A percentile compares a stretch with the other conserved stretches of the same genome.
Conservation (phyloP, 2,329 filamentous ascomycete species). For the Aschersonia sp. region DNA sequence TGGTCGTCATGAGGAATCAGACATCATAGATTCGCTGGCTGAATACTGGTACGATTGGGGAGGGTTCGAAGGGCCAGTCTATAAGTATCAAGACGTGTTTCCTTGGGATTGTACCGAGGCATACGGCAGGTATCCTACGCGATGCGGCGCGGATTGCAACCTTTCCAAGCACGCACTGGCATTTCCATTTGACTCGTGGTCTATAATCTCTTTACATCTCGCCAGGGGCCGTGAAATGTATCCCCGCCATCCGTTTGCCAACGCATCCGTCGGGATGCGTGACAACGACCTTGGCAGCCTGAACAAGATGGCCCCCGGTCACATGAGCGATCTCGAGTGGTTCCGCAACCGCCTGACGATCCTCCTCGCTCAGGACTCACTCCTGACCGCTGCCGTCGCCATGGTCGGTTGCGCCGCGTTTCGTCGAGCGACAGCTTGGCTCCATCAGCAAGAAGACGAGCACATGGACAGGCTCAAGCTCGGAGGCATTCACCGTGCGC, state of each 20-base stretch:
- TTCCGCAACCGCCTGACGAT: constrained; percentile 19
- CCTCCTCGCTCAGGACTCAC: constrained; percentile 15
- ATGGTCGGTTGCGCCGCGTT: constrained; percentile 18
- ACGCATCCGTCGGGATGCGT: not conserved
- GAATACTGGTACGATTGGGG: constrained; percentile 34
- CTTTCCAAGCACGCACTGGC: constrained; percentile 29
- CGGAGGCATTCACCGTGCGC: constrained; percentile 26
- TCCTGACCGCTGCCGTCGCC: constrained; percentile 17
- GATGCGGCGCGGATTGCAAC: constrained; percentile 22
- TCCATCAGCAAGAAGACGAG: constrained; percentile 11
- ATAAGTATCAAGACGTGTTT: constrained; percentile 25
- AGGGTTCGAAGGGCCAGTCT: constrained; percentile 21
- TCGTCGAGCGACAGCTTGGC: constrained; percentile 17
- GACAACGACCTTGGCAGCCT: not conserved
- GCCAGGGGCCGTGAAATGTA: constrained; percentile 20
- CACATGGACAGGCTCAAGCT: constrained; percentile 18
- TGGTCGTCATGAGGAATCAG: constrained; percentile 23
- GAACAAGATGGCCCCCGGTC: constrained; percentile 6
- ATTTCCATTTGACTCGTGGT: constrained; percentile 29
- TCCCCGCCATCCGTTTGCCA: constrained; percentile 5
- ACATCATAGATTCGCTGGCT: constrained; percentile 25
- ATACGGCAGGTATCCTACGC: constrained; percentile 18
- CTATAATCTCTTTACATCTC: constrained; percentile 23
- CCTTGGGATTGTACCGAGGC: constrained; percentile 34
- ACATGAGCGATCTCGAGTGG: constrained; percentile 14